Percentiles rank a stretch among this genome's conserved stretches.
Conservation (phyloP, 768 basidiomycete genomes). For the Grammothele lineata region DNA sequence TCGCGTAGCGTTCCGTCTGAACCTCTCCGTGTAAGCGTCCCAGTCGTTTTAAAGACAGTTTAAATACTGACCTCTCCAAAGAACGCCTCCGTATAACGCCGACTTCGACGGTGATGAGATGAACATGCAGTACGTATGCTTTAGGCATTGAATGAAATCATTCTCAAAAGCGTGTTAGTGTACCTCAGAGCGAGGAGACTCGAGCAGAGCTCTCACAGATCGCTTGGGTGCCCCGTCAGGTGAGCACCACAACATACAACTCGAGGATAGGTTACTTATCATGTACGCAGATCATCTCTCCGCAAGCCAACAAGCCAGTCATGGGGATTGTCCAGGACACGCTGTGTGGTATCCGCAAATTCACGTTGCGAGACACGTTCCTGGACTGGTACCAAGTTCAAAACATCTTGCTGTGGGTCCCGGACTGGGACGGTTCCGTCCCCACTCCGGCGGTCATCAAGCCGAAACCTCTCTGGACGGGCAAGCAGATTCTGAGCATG, state of each 20-base stretch:
- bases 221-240: slow-evolving; percentile 97
- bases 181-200: slow-evolving; percentile 98
- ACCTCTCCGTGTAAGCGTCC: slow-evolving; percentile 81
- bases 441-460: slow-evolving; percentile 94
- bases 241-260: slow-evolving; percentile 22
- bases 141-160: slow-evolving; percentile 1
- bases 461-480: slow-evolving; percentile 96
- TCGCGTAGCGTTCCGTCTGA: slow-evolving; percentile 83
- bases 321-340: slow-evolving; percentile 99
- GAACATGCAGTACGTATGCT: slow-evolving; percentile 94
- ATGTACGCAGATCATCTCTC: slow-evolving; percentile 85
- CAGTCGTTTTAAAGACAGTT: slow-evolving; percentile 18
- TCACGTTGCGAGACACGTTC: slow-evolving; percentile 93
- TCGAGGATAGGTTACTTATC: slow-evolving; percentile 1
- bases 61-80: slow-evolving; percentile 33
- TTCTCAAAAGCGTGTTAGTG: slow-evolving; percentile 58
- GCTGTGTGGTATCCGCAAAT: slow-evolving; percentile 94
- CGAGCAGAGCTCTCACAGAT: slow-evolving; percentile 97
- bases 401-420: slow-evolving; percentile 97
- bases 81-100: slow-evolving; percentile 97
- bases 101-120: slow-evolving; percentile 99
- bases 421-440: slow-evolving; percentile 92
- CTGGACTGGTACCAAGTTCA: slow-evolving; percentile 95
- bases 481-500: slow-evolving; percentile 93
- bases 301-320: slow-evolving; percentile 98